Base-by-base conservation (phyloP, 176 grass and related monocot species). In the maize (Zea mays) region DNA sequence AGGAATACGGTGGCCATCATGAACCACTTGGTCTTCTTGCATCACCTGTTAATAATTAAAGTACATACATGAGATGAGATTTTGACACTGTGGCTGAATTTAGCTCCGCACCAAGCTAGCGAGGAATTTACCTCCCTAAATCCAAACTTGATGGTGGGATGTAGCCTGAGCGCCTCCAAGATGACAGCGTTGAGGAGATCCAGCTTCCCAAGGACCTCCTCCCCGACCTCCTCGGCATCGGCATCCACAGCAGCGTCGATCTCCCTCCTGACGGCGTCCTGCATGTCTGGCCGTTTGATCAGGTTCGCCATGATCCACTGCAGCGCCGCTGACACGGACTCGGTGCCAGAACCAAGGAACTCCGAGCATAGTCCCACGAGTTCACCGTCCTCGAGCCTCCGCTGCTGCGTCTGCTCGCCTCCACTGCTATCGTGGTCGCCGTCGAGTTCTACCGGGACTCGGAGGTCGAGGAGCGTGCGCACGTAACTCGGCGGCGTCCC, bases 371-470 rank as follows among this genome's bases (percentile, higher is more conserved):
- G 50, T 7, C 50, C 50, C 14, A 52, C 50, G 5, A 52, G 14
- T 17, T 52, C 50, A 17, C 14, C 50, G 50, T 52, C 50, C 50
- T 52, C 50, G 5, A 52, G 50, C 4, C 5, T 52, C 50, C 50
- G 15, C 13, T 51, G 12, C 13, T 6, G 47, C 47, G 12, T 4
- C 15, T 51, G 50, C 50, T 52, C 15, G 0, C 2, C 50, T 6
- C 5, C 50, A 5, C 3, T 5, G 5, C 3, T 5, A 2, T 1
- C 4, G 3, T 14, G 3, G 3, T 52, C 5, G 0, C 2, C 5
- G 15, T 16, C 0, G 5, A 52, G 5, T 52, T 52, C 15, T 16
- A 52, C 15, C 5, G 50, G 50, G 5, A 52, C 50, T 0, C 7
- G 50, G 15, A 52, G 50, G 50, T 52, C 50, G 1, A 52, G 50